Percentiles rank a stretch among this genome's conserved stretches.
These are phyloP conservation scores for Trichosporon ovoides DNA, from an alignment of 1,284 basidiomycete species.

Conservation along the genomic window DNA sequence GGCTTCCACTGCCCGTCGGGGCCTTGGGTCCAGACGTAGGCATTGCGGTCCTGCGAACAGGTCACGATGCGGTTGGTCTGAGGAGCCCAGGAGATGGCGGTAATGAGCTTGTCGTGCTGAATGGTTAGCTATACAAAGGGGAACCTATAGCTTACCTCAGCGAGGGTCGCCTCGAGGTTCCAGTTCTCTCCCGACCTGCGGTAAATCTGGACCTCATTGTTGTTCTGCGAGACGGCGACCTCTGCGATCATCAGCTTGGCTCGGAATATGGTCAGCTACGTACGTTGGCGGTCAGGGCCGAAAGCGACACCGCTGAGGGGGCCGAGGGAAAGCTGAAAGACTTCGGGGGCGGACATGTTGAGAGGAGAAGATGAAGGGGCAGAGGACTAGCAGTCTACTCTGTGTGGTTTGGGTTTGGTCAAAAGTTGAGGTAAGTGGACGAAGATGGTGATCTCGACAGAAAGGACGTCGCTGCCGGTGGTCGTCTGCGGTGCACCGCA, in stretches of 20 bases:
- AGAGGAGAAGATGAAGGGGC: constrained; percentile 52
- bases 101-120: constrained; percentile 97
- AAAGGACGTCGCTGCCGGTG: not conserved
- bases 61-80: constrained; percentile 95
- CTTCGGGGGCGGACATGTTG: constrained; percentile 69
- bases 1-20: constrained; percentile 83
- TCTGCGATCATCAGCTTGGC: constrained; percentile 59
- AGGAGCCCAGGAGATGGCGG: constrained; percentile 98
- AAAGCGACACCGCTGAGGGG: constrained; percentile 90
- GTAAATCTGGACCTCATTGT: constrained; percentile 82
- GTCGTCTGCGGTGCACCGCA: not conserved
- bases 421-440: not conserved
- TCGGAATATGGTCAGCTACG: constrained; percentile 50
- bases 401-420: not conserved
- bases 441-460: not conserved
- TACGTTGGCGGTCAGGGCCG: constrained; percentile 66
- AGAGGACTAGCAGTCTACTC: constrained; percentile 47
- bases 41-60: constrained; percentile 96
- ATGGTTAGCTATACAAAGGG: not conserved
- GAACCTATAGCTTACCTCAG: constrained; percentile 66
- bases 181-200: constrained; percentile 61
- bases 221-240: constrained; percentile 86
- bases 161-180: constrained; percentile 70
- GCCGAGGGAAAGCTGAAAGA: constrained; percentile 69
- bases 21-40: constrained; percentile 93